Percentiles rank a stretch among this genome's conserved stretches.
Conservation (phyloP, 2,329 filamentous ascomycete species). For the Huntiella savannae region DNA sequence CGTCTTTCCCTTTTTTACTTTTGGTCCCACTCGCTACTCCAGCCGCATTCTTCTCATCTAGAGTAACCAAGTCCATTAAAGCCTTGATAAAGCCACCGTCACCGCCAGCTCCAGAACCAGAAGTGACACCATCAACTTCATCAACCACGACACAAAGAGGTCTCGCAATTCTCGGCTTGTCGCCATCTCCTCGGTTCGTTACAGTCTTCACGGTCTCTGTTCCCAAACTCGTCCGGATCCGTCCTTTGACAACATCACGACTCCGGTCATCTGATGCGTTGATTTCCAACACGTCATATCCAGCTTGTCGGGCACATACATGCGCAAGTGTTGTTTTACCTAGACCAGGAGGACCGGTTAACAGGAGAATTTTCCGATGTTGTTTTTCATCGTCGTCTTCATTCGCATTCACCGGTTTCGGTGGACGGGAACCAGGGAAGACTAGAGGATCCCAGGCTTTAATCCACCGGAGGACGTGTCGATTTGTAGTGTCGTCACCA, state of each 20-base stretch:
- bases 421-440: slow-evolving; percentile 55
- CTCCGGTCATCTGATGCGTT: slow-evolving; percentile 95
- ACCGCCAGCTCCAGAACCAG: slow-evolving; percentile 55
- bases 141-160: slow-evolving; percentile 91
- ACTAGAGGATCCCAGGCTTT: slow-evolving; percentile 89
- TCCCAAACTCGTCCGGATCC: slow-evolving; percentile 77
- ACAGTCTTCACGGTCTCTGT: slow-evolving; percentile 83
- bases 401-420: slow-evolving; percentile 16
- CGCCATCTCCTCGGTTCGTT: slow-evolving; percentile 23
- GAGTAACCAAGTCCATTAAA: slow-evolving; percentile 68
- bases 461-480: slow-evolving; percentile 76
- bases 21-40: slow-evolving; percentile 17
- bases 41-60: slow-evolving; percentile 61
- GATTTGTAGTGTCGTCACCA: slow-evolving; percentile 85
- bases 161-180: slow-evolving; percentile 39
- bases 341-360: slow-evolving; percentile 80
- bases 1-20: slow-evolving; percentile 57
- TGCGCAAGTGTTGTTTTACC: slow-evolving; percentile 94
- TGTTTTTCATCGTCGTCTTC: slow-evolving; percentile 45
- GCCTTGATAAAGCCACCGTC: slow-evolving; percentile 94
- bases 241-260: slow-evolving; percentile 69
- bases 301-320: slow-evolving; percentile 85
- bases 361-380: slow-evolving; percentile 71
- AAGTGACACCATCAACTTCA: slow-evolving; percentile 86
- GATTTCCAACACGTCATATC: slow-evolving; percentile 92